Percentiles rank a stretch among this genome's conserved stretches.
These are phyloP conservation scores for Tolypocladium nubicola DNA, from an alignment of 2,329 filamentous ascomycete genomes.

Conservation along the genomic window DNA sequence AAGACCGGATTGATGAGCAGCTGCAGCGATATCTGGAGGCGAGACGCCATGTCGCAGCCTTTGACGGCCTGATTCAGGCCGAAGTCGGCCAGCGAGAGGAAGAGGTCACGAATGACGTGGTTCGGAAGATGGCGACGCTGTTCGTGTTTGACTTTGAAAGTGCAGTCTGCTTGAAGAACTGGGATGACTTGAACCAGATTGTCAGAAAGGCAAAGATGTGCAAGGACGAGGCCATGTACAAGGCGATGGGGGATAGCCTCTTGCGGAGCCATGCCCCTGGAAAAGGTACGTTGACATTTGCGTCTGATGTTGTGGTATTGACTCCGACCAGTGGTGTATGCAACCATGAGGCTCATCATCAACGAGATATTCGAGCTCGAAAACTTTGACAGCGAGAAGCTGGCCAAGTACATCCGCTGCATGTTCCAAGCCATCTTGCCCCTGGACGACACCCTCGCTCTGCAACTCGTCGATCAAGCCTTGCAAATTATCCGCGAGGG, in stretches of 20 bases:
- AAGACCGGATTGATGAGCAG: constrained; percentile 38
- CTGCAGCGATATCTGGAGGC: constrained; percentile 51
- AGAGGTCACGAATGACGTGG: constrained; percentile 38
- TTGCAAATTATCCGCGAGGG: constrained; percentile 39
- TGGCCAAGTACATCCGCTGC: constrained; percentile 71
- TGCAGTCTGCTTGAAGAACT: constrained; percentile 53
- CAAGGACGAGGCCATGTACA: constrained; percentile 36
- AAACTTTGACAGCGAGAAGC: constrained; percentile 42
- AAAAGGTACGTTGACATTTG: constrained; percentile 26
- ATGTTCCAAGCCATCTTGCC: constrained; percentile 59
- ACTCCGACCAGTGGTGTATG: constrained; percentile 32
- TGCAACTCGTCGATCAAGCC: constrained; percentile 55
- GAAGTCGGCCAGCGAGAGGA: constrained; percentile 29
- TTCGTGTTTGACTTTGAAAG: constrained; percentile 74
- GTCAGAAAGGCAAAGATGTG: constrained; percentile 40
- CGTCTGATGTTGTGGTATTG: background rate
- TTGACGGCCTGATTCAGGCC: constrained; percentile 35
- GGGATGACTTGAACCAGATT: constrained; percentile 53
- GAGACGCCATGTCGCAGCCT: constrained; percentile 49
- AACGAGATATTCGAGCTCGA: constrained; percentile 53
- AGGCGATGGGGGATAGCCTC: constrained; percentile 56
- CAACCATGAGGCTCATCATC: constrained; percentile 55
- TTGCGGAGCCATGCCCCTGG: constrained; percentile 42
- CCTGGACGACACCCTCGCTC: constrained; percentile 41
- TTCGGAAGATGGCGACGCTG: constrained; percentile 53